Evolutionary conservation across 345 rosid species (phyloP).

Genomic region (Cochlearia excelsa): DNA sequence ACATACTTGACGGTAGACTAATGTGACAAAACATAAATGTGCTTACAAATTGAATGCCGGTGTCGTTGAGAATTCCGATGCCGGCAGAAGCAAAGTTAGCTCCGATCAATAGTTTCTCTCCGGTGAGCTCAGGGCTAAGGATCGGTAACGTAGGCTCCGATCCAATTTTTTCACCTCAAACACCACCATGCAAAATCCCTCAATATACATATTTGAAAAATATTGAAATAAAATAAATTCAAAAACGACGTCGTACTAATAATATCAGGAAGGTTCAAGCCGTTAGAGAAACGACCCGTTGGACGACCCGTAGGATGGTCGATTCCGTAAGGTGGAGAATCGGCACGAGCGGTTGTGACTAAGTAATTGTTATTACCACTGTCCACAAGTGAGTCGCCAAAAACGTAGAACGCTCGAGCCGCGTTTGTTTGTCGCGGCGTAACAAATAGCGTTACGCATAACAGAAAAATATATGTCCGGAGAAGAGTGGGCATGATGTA

Average conservation of each 20-base stretch:
- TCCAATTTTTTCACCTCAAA: conserved; percentile 55
- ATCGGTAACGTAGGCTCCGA: conserved; percentile 61
- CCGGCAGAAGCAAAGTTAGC: conserved; percentile 96
- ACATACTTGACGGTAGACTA: too few relatives aligned
- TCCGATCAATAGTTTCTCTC: conserved; percentile 55
- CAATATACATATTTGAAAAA: neutral
- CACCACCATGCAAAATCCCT: conserved; percentile 7
- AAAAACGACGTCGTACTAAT: conserved; percentile 40
- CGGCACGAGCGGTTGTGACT: conserved; percentile 67
- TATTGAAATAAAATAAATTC: neutral
- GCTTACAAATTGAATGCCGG: conserved; percentile 40
- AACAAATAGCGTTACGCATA: conserved; percentile 13
- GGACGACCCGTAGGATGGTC: conserved; percentile 62
- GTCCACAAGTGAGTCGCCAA: conserved; percentile 81
- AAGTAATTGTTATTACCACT: conserved; percentile 74
- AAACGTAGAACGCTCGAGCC: conserved; percentile 65
- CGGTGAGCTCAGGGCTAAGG: conserved; percentile 62
- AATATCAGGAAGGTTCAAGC: conserved; percentile 69
- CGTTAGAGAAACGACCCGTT: conserved; percentile 76
- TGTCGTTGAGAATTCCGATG: conserved; percentile 49
- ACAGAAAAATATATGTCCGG: neutral
- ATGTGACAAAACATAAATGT: neutral
- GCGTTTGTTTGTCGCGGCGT: conserved; percentile 33
- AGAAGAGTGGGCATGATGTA: conserved; percentile 16
- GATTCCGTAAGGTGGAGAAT: conserved; percentile 68